These are phyloP conservation scores for Pythium apleroticum DNA, from an alignment of 352 stramenopile species.

Conservation along the genomic window DNA sequence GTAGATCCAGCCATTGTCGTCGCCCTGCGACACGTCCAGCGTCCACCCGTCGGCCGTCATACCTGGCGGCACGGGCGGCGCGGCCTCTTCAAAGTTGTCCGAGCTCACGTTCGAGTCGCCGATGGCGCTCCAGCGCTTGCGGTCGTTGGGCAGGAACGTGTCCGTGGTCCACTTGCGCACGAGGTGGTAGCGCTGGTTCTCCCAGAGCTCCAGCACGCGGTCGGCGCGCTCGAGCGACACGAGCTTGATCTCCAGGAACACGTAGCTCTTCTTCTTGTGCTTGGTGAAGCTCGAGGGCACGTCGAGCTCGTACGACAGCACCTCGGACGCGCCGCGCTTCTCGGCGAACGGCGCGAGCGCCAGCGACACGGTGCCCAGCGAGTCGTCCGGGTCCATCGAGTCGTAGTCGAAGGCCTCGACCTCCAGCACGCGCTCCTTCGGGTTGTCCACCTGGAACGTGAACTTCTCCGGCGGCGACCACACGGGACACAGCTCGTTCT, in stretches of 20 bases:
- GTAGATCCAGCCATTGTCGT: slow-evolving; percentile 87
- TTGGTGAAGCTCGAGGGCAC: slow-evolving; percentile 43
- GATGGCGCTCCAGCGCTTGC: slow-evolving; percentile 69
- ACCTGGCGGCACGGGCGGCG: slow-evolving; percentile 54
- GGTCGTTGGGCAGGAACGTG: slow-evolving; percentile 52
- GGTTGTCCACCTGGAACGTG: slow-evolving; percentile 62
- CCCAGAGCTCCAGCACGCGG: slow-evolving; percentile 76
- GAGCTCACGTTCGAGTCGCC: slow-evolving; percentile 61
- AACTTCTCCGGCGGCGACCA: slow-evolving; percentile 72
- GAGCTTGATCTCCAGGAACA: slow-evolving; percentile 77
- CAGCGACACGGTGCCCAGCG: slow-evolving; percentile 62
- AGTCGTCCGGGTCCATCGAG: slow-evolving; percentile 75
- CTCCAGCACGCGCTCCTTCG: slow-evolving; percentile 49
- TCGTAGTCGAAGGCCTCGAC: slow-evolving; percentile 76
- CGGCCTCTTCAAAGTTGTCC: slow-evolving; percentile 66
- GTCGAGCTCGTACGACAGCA: slow-evolving; percentile 73
- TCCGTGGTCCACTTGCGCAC: slow-evolving; percentile 78
- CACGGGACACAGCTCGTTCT: slow-evolving; percentile 58
- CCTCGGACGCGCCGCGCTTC: slow-evolving; percentile 34
- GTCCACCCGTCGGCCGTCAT: slow-evolving; percentile 71
- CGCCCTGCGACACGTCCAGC: slow-evolving; percentile 71
- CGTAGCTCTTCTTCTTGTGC: slow-evolving; percentile 68
- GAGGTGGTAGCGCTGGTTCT: slow-evolving; percentile 81
- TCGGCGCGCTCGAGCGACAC: slow-evolving; percentile 57
- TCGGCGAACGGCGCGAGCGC: slow-evolving; percentile 53